Base-by-base conservation (phyloP, 1,284 basidiomycete genomes). In the Ustilago crameri region DNA sequence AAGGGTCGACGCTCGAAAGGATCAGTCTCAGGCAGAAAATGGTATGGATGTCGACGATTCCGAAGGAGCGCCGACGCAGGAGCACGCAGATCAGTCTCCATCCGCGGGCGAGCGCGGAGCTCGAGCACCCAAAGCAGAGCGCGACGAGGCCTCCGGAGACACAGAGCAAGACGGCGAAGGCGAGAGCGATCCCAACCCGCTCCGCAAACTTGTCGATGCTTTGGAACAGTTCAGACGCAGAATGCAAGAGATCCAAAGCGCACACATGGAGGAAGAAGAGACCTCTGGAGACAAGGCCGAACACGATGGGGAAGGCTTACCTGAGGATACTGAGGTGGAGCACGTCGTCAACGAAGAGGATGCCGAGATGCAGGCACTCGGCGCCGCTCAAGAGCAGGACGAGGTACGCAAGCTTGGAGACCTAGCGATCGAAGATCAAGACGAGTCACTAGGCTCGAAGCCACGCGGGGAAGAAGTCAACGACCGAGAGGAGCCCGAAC, bases 281-380 rank as follows among this genome's bases (percentile, higher is more conserved):
- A 49, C 51, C 2, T 49, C 54, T 10, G 62, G 79, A 8, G 78
- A 84, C 3, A 78, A 84, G n/a, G 70, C 81, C 2, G 80, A 84
- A 17, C 86, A 87, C 42, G 84, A 87, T 3, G 85, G 87, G 1
- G 89, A 90, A 44, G 79, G 76, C 10, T 46, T 79, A 47, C 73
- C 78, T 9, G 69, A 83, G 18, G 74, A 78, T 3, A 73, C 74
- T 35, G 86, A 87, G 49, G 86, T 96, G 20, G 93, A 97, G 82
- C 95, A 96, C 83, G 85, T 92, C n/a, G 88, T 88, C 20, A 89
- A 91, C 9, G 86, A 86, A 46, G 85, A 85, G 14, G 89, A 90
- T 57, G 87, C 90, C 46, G 89, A 91, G 51, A 90, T 92, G 87
- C 93, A 98, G 83, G 93, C 94, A 0, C 87, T 98, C 12, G 95